Base-by-base conservation (phyloP, 148 eudicot species). In the Gaultheria prostrata region DNA sequence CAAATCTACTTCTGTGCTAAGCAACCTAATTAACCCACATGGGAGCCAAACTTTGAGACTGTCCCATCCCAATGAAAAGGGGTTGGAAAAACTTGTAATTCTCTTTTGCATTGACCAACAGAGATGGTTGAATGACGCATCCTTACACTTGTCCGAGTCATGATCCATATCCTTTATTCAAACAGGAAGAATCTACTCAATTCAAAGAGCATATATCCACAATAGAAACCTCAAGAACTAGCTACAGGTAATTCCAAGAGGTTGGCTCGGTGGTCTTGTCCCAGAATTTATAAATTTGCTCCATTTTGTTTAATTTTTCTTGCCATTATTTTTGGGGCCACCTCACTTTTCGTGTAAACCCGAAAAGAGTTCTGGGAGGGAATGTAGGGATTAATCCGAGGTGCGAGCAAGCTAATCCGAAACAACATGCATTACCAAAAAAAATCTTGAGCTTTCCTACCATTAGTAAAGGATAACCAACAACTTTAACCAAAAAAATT, bases 1-100 rank as follows among this genome's bases (percentile, higher is more conserved):
- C 69, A 61, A 54, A 56, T 28, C 50, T 79, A 35, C 81, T 57
- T 79, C 70, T 79, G 35, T 79, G 82, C 71, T 54, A 53, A 74
- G 78, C 51, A 74, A 73, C 33, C 14, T 59, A 49, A 9, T 18
- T 46, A 59, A 13, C 61, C 75, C 81, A 65, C 81, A 65, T 83
- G 80, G 85, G 30, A 46, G 73, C 80, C 85, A 46, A 76, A 74
- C 14, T 45, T 24, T 12, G 3, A 57, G 26, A 56, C 72, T 75
- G 17, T 11, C 30, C 63, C n/a, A 21, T 7, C 4, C 28, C 78
- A 8, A 24, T n/a, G 24, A 20, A 26, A 15, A 79, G 4, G 35
- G 28, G 70, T 1, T 1, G 11, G 17, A 57, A 56, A 2, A n/a
- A n/a, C n/a, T n/a, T n/a, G n/a, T n/a, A n/a, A 43, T 20, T 35